These are phyloP conservation scores for Kazachstania viticola DNA, from an alignment of 805 yeast species.

Conservation along the genomic window DNA sequence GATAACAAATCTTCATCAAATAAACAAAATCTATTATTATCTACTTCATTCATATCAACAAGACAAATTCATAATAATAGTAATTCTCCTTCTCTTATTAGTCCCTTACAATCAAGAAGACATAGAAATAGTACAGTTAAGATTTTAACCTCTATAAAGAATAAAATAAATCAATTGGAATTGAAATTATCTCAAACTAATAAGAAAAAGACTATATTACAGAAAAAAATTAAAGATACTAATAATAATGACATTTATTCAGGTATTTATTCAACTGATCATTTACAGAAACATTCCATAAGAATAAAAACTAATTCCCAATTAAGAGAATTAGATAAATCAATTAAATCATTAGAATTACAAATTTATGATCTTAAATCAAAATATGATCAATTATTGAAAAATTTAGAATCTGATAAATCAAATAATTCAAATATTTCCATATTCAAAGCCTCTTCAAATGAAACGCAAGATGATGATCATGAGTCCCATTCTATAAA, in stretches of 20 bases:
- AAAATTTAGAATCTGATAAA: slow-evolving; percentile 1
- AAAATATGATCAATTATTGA: slow-evolving; percentile 13
- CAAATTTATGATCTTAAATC: slow-evolving; percentile 15
- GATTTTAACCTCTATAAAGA: slow-evolving; percentile 11
- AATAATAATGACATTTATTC: slow-evolving; percentile 22
- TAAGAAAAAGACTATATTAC: slow-evolving; percentile 17
- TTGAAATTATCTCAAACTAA: slow-evolving; percentile 12
- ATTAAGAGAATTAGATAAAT: slow-evolving; percentile 21
- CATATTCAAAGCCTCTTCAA: slow-evolving; percentile 1
- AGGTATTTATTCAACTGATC: slow-evolving; percentile 27
- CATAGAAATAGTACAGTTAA: slow-evolving; percentile 17
- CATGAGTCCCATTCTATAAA: too few species aligned
- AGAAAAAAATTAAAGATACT: slow-evolving; percentile 16
- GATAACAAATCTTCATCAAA: too few species aligned
- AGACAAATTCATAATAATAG: slow-evolving; percentile 18
- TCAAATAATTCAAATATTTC: slow-evolving; percentile 1
- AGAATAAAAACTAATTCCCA: slow-evolving; percentile 25
- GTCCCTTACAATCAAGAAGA: slow-evolving; percentile 17
- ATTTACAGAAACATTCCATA: slow-evolving; percentile 25
- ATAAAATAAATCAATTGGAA: slow-evolving; percentile 16
- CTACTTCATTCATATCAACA: slow-evolving; percentile 26
- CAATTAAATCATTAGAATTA: slow-evolving; percentile 20
- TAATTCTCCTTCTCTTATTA: slow-evolving; percentile 18
- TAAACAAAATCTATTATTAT: slow-evolving; percentile 20
- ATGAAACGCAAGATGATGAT: too few species aligned